Base-by-base conservation (phyloP, 768 basidiomycete species). In the Chiua virens region DNA sequence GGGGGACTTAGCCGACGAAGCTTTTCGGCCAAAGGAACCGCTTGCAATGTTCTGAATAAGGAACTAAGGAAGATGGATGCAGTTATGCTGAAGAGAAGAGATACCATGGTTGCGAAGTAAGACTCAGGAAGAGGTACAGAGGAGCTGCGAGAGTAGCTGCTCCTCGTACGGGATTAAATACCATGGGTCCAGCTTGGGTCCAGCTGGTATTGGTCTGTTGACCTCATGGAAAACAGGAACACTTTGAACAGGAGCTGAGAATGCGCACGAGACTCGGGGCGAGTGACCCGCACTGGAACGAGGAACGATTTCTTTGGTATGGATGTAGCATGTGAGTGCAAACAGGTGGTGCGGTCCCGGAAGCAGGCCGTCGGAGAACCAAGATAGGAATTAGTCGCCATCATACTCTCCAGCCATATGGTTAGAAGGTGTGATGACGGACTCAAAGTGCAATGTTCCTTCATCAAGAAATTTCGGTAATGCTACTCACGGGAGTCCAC, bases 21-120 rank as follows among this genome's bases (percentile, higher is more conserved):
- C 15, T 54, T 69, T 3, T 67, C 55, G 17, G 42, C 53, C 17
- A 69, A 47, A 7, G 65, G 62, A 34, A 45, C 35, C 4, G 60
- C 65, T 5, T 43, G 9, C 1, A 52, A 38, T 6, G 37, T 49
- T 49, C 43, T 38, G 17, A 62, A 30, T 18, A 56, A 47, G 20
- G 53, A 55, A 35, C 43, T 47, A 18, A 54, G 30, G 9, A 47
- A 20, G 2, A 53, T 9, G 8, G 45, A 45, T 0, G 49, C 47
- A 11, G 47, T 34, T 14, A 67, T 6, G 8, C 36, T 5, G 11
- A 23, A 53, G 47, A 8, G 44, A 5, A 64, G 23, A 37, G 34
- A 53, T 3, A 60, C 30, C 65, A 69, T 64, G 35, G 18, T 22
- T 20, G 8, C 4, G 20, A 28, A 5, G 21, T 21, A 14, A 41